Percentiles rank a stretch among this genome's conserved stretches.
phyloP scores from a whole-genome alignment of 352 stramenopile genomes.

The Bremia lactucae region DNA sequence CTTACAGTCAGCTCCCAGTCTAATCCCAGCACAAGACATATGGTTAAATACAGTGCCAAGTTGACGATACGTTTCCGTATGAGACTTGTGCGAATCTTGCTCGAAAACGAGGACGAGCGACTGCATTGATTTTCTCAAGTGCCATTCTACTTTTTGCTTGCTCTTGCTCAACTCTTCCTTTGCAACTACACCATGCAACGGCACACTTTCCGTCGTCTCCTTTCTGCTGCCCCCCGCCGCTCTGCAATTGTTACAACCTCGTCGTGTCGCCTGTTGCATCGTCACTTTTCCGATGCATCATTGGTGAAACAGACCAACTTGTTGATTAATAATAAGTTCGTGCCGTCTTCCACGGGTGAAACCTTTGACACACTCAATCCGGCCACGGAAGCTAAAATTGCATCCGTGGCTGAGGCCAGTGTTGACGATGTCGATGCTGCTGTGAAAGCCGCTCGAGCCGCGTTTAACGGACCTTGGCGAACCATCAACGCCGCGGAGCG shows the following conservation, averaged over 20 bases:
- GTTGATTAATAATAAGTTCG: slow-evolving; percentile 82
- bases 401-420: slow-evolving; percentile 41
- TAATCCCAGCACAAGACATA: too few relatives aligned
- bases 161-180: slow-evolving; percentile 5
- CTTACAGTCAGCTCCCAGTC: too few relatives aligned
- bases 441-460: slow-evolving; percentile 45
- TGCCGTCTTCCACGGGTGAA: slow-evolving; percentile 41
- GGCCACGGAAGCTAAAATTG: slow-evolving; percentile 65
- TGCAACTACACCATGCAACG: slow-evolving; percentile 26
- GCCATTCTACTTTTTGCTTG: slow-evolving; percentile 15
- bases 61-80: too few relatives aligned
- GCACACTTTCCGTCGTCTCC: slow-evolving; percentile 28
- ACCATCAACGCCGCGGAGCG: slow-evolving; percentile 31
- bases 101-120: too few relatives aligned
- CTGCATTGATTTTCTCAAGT: too few relatives aligned
- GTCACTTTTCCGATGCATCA: slow-evolving; percentile 25
- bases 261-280: slow-evolving; percentile 12
- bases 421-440: slow-evolving; percentile 51
- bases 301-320: slow-evolving; percentile 55
- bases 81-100: too few relatives aligned
- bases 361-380: slow-evolving; percentile 74
- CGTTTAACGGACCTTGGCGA: slow-evolving; percentile 60
- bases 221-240: slow-evolving; percentile 13
- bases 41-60: too few relatives aligned
- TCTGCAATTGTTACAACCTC: slow-evolving; percentile 4